These are phyloP conservation scores for Tephrocybe sp. DNA, from an alignment of 768 basidiomycete genomes.

Conservation along the genomic window DNA sequence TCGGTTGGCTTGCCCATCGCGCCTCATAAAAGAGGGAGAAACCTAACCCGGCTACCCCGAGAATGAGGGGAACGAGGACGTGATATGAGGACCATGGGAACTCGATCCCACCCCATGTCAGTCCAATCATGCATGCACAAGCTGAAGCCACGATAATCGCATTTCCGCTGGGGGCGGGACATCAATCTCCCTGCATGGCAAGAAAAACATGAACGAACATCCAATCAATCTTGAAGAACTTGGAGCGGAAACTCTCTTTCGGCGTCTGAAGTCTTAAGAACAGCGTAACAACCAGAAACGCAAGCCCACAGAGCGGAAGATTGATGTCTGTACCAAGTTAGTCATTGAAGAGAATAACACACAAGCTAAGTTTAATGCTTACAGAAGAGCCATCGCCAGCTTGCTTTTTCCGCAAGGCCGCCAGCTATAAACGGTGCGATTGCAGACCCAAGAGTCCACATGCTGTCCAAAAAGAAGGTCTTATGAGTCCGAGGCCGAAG, in stretches of 20 bases:
- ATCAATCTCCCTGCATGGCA: constrained; percentile 1
- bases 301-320: constrained; percentile 35
- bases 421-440: constrained; percentile 37
- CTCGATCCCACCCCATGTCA: constrained; percentile 4
- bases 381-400: constrained; percentile 47
- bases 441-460: constrained; percentile 34
- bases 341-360: neutral
- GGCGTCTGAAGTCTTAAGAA: constrained; percentile 36
- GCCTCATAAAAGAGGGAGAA: constrained; percentile 1
- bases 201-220: constrained; percentile 23
- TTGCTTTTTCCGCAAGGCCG: constrained; percentile 25
- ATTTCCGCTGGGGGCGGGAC: neutral
- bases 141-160: neutral
- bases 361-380: constrained; percentile 1
- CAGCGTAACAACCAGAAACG: constrained; percentile 24
- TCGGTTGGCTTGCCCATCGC: neutral
- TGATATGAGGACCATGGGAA: constrained; percentile 10
- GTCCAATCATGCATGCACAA: neutral
- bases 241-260: constrained; percentile 28
- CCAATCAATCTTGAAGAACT: constrained; percentile 40
- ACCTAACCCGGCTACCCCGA: constrained; percentile 1
- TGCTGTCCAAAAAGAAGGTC: constrained; percentile 23
- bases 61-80: constrained; percentile 9
- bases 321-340: constrained; percentile 34
- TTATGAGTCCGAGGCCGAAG: neutral